Evolutionary conservation across 2,329 filamentous ascomycete species (phyloP).

Genomic region (Exophiala sideris): DNA sequence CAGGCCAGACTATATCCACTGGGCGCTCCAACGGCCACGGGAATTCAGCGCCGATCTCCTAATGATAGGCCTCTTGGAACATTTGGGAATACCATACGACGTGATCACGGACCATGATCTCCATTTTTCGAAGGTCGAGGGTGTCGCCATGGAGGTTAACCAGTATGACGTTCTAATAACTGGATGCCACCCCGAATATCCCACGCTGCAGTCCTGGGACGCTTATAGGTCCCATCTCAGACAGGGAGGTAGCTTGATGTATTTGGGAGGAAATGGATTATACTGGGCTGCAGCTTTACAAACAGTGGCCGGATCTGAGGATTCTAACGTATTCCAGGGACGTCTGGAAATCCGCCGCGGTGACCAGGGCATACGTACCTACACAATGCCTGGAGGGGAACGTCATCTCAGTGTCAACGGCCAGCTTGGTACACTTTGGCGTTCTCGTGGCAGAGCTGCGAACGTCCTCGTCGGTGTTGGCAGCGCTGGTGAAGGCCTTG

Average conservation of each 20-base stretch:
- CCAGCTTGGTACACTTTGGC: constrained; percentile 34
- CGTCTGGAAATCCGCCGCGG: constrained; percentile 35
- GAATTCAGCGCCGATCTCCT: constrained; percentile 37
- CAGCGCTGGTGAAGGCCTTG: constrained; percentile 31
- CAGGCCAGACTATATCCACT: constrained; percentile 37
- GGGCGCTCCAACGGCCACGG: constrained; percentile 36
- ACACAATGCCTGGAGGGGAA: constrained; percentile 32
- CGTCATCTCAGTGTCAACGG: constrained; percentile 31
- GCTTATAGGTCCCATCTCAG: constrained; percentile 32
- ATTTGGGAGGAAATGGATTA: constrained; percentile 38
- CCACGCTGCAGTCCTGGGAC: constrained; percentile 29
- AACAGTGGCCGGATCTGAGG: background rate
- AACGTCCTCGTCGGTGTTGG: constrained; percentile 34
- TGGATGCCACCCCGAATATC: constrained; percentile 37
- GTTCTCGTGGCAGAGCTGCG: constrained; percentile 31
- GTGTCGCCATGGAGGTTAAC: background rate
- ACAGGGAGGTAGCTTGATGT: constrained; percentile 37
- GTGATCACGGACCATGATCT: constrained; percentile 38
- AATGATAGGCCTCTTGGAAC: constrained; percentile 37
- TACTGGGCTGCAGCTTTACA: constrained; percentile 31
- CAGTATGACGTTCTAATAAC: constrained; percentile 31
- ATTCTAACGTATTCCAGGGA: constrained; percentile 20
- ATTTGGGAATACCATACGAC: constrained; percentile 33
- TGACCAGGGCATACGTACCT: constrained; percentile 33
- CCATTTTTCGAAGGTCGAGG: constrained; percentile 25